phyloP scores from a whole-genome alignment of 2,329 filamentous ascomycete genomes.

The Annulohypoxylon truncatum region DNA sequence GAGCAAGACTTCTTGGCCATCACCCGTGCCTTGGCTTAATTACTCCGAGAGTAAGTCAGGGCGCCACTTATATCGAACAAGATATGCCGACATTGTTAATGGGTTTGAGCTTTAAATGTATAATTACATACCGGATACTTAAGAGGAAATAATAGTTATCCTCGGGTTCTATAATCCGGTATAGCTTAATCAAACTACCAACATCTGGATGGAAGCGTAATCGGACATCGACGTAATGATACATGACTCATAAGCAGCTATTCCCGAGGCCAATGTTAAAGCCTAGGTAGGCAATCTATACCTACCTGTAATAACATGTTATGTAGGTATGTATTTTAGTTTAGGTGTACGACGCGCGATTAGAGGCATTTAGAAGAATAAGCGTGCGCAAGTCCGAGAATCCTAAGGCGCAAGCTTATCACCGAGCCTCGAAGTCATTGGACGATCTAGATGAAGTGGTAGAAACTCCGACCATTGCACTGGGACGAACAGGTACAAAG shows the following conservation, averaged over 20 bases:
- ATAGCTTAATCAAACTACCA: neutral
- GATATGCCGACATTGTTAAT: neutral
- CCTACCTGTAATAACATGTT: too few species aligned
- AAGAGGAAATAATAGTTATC: neutral
- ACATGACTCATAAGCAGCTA: neutral
- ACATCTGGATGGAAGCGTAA: neutral
- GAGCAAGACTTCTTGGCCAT: neutral
- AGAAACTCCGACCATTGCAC: constrained; percentile 20
- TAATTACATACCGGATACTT: too few species aligned
- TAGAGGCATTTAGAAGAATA: constrained; percentile 3
- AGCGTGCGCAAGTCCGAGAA: neutral
- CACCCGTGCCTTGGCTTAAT: neutral
- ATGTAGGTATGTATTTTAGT: too few species aligned
- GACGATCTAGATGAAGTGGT: neutral
- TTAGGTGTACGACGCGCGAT: constrained; percentile 9
- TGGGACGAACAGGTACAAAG: neutral
- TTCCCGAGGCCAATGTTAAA: neutral
- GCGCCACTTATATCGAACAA: neutral
- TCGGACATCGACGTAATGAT: neutral
- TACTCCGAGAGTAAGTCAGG: neutral
- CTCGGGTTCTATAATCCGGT: neutral
- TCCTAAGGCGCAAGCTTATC: constrained; percentile 1
- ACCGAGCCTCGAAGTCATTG: constrained; percentile 9
- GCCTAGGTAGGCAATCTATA: too few species aligned
- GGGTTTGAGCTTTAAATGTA: neutral